phyloP scores from a whole-genome alignment of 1,284 basidiomycete genomes.

The Trichosporon ovoides region DNA sequence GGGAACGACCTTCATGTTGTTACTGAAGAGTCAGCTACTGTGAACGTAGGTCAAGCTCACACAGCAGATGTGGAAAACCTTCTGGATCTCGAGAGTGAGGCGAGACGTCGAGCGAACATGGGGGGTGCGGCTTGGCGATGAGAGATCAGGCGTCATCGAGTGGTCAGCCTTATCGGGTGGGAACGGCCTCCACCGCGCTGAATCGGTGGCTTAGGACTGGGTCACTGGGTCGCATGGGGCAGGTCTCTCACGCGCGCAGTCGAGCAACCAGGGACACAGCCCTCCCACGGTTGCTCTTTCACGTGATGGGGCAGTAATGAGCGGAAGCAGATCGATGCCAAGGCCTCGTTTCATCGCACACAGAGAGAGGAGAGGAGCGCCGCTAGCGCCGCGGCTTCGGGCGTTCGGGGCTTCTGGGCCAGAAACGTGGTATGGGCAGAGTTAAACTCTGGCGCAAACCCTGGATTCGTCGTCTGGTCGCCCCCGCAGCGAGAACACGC shows the following conservation, averaged over 20 bases:
- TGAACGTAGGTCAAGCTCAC: neutral
- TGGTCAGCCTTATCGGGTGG: neutral
- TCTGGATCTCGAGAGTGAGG: neutral
- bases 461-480: neutral
- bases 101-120: slow-evolving; percentile 1
- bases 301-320: no score
- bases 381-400: no score
- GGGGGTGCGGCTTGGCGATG: neutral
- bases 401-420: neutral
- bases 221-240: neutral
- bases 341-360: no score
- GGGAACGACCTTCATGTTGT: slow-evolving; percentile 56
- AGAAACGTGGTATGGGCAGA: neutral
- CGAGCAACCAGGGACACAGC: no score
- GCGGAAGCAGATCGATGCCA: no score
- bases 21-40: neutral
- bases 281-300: no score
- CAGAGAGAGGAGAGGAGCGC: no score
- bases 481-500: no score
- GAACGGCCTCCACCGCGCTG: neutral
- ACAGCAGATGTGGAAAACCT: neutral
- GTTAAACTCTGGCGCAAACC: neutral
- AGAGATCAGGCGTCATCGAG: neutral
- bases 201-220: neutral
- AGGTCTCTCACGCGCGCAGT: no score